phyloP scores from a whole-genome alignment of 805 yeast genomes.

The Dipodascopsis tothii region DNA sequence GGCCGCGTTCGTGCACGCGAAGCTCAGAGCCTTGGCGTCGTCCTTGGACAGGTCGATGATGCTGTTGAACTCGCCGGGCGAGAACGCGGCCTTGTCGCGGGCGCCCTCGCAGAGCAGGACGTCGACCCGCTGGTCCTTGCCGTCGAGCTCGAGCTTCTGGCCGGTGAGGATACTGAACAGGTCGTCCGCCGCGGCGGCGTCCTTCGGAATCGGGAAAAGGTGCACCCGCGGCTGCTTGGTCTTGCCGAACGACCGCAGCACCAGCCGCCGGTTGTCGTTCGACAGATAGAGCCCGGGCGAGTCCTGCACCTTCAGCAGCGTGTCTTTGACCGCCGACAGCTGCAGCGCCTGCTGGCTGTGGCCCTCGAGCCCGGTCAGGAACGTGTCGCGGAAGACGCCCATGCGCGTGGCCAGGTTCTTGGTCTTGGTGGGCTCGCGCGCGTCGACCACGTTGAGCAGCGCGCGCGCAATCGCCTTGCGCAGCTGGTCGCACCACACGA shows the following conservation, averaged over 20 bases:
- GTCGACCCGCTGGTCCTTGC: constrained; percentile 23
- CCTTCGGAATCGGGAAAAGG: constrained; percentile 24
- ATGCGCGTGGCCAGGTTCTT: constrained; percentile 49
- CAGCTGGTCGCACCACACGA: constrained; percentile 92
- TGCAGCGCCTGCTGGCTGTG: not conserved
- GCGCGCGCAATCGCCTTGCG: constrained; percentile 54
- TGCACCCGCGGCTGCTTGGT: constrained; percentile 13
- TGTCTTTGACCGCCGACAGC: constrained; percentile 21
- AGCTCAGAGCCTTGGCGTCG: constrained; percentile 2
- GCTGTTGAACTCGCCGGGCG: constrained; percentile 3
- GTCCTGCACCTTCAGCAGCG: constrained; percentile 18
- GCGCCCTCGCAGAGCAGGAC: constrained; percentile 25
- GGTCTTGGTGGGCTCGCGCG: constrained; percentile 39
- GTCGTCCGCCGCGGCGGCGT: constrained; percentile 8
- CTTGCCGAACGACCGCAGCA: constrained; percentile 13
- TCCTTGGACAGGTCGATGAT: constrained; percentile 18
- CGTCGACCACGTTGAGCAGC: constrained; percentile 54
- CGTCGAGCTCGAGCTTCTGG: constrained; percentile 17
- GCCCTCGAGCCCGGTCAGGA: constrained; percentile 32
- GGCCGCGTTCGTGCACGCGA: constrained; percentile 41
- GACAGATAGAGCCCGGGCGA: constrained; percentile 6
- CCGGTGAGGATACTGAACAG: constrained; percentile 26
- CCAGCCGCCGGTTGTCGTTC: constrained; percentile 11
- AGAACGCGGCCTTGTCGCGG: constrained; percentile 2
- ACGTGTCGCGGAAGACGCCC: constrained; percentile 42